These are phyloP conservation scores for Fusarium coffeatum DNA, from an alignment of 2,329 filamentous ascomycete genomes.

Conservation along the genomic window DNA sequence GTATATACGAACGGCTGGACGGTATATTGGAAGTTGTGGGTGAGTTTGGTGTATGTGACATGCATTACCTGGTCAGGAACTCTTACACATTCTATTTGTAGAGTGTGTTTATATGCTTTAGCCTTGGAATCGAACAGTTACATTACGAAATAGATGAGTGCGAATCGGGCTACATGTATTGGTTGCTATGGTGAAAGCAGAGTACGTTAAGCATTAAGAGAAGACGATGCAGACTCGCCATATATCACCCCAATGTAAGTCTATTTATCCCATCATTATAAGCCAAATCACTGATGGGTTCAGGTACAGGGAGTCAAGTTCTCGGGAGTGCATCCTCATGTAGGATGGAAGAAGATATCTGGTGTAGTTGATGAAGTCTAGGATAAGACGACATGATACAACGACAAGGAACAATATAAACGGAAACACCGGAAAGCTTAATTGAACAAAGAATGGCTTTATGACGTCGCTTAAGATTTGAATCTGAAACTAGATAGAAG, in stretches of 20 bases:
- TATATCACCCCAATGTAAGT: background rate
- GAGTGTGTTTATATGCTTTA: background rate
- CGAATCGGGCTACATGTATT: background rate
- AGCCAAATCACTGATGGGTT: background rate
- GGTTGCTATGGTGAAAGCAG: background rate
- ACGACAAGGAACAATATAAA: background rate
- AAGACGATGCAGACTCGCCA: background rate
- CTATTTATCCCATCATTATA: background rate
- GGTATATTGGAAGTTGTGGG: background rate
- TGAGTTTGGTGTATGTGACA: background rate
- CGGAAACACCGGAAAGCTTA: background rate
- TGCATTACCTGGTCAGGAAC: background rate
- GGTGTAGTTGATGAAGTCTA: background rate
- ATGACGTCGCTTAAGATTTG: background rate
- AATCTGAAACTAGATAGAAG: background rate
- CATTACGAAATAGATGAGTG: background rate
- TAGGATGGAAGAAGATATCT: background rate
- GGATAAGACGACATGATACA: background rate
- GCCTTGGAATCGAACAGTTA: background rate
- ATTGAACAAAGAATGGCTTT: background rate
- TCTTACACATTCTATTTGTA: background rate
- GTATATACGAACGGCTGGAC: background rate
- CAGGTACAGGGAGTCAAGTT: background rate
- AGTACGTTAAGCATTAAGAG: background rate
- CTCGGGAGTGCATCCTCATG: background rate